Evolutionary conservation across 1,139 yeast genomes (phyloP).

Genomic region (Taphrina populina): DNA sequence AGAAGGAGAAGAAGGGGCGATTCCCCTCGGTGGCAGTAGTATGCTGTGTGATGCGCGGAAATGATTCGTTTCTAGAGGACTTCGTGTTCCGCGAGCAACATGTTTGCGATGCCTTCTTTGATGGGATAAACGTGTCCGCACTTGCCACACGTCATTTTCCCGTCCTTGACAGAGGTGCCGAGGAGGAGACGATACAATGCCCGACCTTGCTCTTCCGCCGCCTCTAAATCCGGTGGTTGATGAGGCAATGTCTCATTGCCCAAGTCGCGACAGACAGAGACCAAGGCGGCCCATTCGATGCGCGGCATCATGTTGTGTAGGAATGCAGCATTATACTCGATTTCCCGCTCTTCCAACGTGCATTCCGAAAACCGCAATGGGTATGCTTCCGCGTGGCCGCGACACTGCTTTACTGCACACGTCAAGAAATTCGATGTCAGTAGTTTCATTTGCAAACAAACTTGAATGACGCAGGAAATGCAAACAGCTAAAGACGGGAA

Average conservation of each 20-base stretch:
- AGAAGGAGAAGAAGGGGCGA: too few species aligned
- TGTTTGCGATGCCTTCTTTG: constrained; percentile 91
- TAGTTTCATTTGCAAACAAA: too few species aligned
- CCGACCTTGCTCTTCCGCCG: constrained; percentile 55
- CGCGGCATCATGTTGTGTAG: constrained; percentile 73
- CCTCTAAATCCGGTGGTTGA: constrained; percentile 61
- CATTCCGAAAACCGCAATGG: constrained; percentile 76
- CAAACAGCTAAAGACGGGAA: too few species aligned
- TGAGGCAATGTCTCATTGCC: constrained; percentile 68
- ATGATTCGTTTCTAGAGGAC: too few species aligned
- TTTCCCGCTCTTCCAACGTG: constrained; percentile 70
- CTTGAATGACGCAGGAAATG: too few species aligned
- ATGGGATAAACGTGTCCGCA: constrained; percentile 86
- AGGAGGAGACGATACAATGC: constrained; percentile 70
- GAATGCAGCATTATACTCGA: constrained; percentile 81
- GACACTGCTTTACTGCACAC: constrained; percentile 85
- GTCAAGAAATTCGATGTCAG: constrained; percentile 82
- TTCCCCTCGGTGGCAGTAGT: too few species aligned
- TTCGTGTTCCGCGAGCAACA: constrained; percentile 83
- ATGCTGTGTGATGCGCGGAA: too few species aligned
- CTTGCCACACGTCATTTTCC: constrained; percentile 81
- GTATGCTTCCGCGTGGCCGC: constrained; percentile 68
- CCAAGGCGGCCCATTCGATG: constrained; percentile 82
- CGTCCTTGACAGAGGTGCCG: constrained; percentile 83
- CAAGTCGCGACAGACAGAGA: constrained; percentile 70